A percentile compares a stretch with the other conserved stretches of the same genome.
These are phyloP conservation scores for Pichia kudriavzevii DNA, from an alignment of 1,139 yeast genomes.

Conservation along the genomic window DNA sequence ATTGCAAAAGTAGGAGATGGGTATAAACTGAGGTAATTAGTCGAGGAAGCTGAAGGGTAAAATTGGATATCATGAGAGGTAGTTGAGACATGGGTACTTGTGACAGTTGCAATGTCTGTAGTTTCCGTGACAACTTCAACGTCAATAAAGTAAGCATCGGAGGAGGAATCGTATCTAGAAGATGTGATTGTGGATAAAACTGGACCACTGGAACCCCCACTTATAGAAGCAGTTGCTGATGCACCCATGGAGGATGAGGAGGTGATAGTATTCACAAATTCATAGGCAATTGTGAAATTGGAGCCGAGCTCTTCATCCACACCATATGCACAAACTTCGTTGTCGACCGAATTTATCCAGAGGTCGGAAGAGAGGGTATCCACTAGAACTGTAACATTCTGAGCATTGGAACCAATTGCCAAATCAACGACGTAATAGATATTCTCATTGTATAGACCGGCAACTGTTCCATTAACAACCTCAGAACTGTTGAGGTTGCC, in stretches of 20 bases:
- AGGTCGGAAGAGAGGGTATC: slow-evolving; percentile 63
- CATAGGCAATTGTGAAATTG: slow-evolving; percentile 9
- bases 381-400: slow-evolving; percentile 41
- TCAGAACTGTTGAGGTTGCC: background rate
- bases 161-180: slow-evolving; percentile 6
- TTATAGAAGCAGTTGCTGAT: background rate
- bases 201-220: background rate
- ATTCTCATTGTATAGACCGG: slow-evolving; percentile 9
- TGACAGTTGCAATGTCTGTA: slow-evolving; percentile 1
- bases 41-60: slow-evolving; percentile 10
- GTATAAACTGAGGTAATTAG: slow-evolving; percentile 7
- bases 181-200: slow-evolving; percentile 2
- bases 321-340: slow-evolving; percentile 10
- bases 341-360: slow-evolving; percentile 36
- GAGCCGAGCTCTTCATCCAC: background rate
- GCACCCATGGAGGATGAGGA: slow-evolving; percentile 1
- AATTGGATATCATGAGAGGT: slow-evolving; percentile 8
- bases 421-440: slow-evolving; percentile 20
- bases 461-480: slow-evolving; percentile 8
- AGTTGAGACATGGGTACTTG: background rate
- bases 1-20: slow-evolving; percentile 12
- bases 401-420: slow-evolving; percentile 46
- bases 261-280: background rate
- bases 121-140: slow-evolving; percentile 9
- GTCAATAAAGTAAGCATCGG: slow-evolving; percentile 10